Evolutionary conservation across 495 filamentous ascomycete genomes (phyloP).

Genomic region (Penicillium flavigenum): DNA sequence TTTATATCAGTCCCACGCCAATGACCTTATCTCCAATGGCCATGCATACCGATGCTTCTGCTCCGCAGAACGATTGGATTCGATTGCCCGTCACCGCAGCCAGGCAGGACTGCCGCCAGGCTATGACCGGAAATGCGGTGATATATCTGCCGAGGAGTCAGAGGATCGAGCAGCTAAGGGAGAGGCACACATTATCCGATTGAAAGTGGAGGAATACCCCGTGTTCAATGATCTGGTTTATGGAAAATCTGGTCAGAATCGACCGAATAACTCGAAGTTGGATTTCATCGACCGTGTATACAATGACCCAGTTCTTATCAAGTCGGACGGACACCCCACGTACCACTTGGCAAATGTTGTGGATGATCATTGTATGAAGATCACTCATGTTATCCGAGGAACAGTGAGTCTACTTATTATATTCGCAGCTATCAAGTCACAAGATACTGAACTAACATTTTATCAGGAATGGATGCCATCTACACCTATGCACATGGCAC

Average conservation of each 20-base stretch:
- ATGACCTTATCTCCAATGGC: slow-evolving; percentile 65
- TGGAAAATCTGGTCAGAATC: slow-evolving; percentile 55
- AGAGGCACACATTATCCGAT: slow-evolving; percentile 74
- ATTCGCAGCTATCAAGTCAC: background rate
- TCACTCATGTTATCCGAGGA: slow-evolving; percentile 92
- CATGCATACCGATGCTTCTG: slow-evolving; percentile 95
- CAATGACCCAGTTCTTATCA: slow-evolving; percentile 82
- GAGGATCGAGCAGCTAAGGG: slow-evolving; percentile 63
- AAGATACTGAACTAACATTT: slow-evolving; percentile 8
- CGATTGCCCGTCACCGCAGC: slow-evolving; percentile 59
- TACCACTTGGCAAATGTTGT: slow-evolving; percentile 98
- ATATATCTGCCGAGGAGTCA: slow-evolving; percentile 64
- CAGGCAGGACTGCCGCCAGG: slow-evolving; percentile 59
- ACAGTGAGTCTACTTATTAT: slow-evolving; percentile 50
- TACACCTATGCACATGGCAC: slow-evolving; percentile 80
- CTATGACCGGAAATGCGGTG: slow-evolving; percentile 76
- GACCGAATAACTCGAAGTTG: slow-evolving; percentile 41
- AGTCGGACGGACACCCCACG: slow-evolving; percentile 87
- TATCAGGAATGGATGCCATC: slow-evolving; percentile 86
- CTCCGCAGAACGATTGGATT: slow-evolving; percentile 64
- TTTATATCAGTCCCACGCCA: slow-evolving; percentile 70
- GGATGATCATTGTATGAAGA: slow-evolving; percentile 90
- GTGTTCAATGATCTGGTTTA: slow-evolving; percentile 75
- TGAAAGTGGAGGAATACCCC: slow-evolving; percentile 62
- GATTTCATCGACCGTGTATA: slow-evolving; percentile 51